phyloP scores from a whole-genome alignment of 2,329 filamentous ascomycete species.

The Paraconiothyrium brasiliense region DNA sequence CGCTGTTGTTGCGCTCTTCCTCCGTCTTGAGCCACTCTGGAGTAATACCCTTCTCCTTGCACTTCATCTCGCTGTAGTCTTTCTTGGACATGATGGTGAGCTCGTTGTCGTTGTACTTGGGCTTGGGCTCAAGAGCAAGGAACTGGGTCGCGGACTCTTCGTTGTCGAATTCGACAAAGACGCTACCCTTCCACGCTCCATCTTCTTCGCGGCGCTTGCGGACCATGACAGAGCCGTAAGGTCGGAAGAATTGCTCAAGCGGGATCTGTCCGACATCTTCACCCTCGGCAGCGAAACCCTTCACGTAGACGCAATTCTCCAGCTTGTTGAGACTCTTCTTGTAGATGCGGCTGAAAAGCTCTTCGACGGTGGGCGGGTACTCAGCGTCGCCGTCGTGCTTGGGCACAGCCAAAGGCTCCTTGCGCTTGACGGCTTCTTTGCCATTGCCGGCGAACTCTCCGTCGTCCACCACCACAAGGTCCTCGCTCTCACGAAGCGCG shows the following conservation, averaged over 20 bases:
- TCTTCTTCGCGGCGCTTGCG: constrained; percentile 80
- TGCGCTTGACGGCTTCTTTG: constrained; percentile 69
- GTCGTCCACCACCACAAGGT: constrained; percentile 78
- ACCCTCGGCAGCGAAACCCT: constrained; percentile 90
- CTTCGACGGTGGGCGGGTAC: constrained; percentile 36
- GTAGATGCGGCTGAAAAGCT: constrained; percentile 60
- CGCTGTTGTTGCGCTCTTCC: constrained; percentile 15
- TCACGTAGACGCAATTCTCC: constrained; percentile 84
- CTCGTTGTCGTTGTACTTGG: constrained; percentile 82
- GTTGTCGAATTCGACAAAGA: constrained; percentile 90
- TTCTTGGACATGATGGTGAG: constrained; percentile 88
- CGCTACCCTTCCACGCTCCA: constrained; percentile 90
- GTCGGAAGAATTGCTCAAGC: constrained; percentile 88
- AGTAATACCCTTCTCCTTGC: constrained; percentile 56
- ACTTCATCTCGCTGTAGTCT: constrained; percentile 73
- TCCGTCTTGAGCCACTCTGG: constrained; percentile 52
- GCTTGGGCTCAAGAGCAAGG: constrained; percentile 79
- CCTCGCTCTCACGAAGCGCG: constrained; percentile 79
- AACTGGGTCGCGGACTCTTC: constrained; percentile 84
- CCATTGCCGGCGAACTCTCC: constrained; percentile 63
- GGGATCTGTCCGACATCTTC: constrained; percentile 88
- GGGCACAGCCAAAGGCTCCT: constrained; percentile 65
- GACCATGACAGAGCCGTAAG: constrained; percentile 80
- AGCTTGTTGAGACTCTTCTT: constrained; percentile 71
- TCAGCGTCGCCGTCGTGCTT: constrained; percentile 41